These are phyloP conservation scores for Pleurotus giganteus DNA, from an alignment of 768 basidiomycete species.

Conservation along the genomic window DNA sequence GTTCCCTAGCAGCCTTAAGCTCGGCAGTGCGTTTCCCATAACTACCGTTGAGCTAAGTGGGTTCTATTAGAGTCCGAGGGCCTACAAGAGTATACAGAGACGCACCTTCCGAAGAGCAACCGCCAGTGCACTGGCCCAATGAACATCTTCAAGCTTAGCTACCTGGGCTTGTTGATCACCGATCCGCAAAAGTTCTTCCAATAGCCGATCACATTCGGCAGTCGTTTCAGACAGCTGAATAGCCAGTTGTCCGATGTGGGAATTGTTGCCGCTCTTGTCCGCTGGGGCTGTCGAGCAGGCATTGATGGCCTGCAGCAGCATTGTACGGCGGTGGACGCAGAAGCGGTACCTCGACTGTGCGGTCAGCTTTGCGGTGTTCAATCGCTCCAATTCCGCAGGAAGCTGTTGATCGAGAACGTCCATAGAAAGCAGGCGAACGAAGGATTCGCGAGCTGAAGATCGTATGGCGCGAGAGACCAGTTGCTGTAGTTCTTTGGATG, in stretches of 20 bases:
- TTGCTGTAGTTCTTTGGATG: constrained; percentile 59
- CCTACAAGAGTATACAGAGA: neutral
- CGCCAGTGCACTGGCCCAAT: constrained; percentile 74
- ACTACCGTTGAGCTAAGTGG: constrained; percentile 58
- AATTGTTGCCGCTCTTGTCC: constrained; percentile 33
- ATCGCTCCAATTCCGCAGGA: constrained; percentile 55
- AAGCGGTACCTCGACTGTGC: constrained; percentile 71
- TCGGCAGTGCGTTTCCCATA: constrained; percentile 66
- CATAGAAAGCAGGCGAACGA: constrained; percentile 65
- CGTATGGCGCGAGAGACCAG: constrained; percentile 74
- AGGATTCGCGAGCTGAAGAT: constrained; percentile 63
- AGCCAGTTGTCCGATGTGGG: constrained; percentile 41
- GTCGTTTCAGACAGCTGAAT: constrained; percentile 60
- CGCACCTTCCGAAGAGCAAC: constrained; percentile 71
- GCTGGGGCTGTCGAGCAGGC: constrained; percentile 40
- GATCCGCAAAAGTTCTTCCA: constrained; percentile 55
- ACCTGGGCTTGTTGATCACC: constrained; percentile 68
- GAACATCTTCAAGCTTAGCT: constrained; percentile 54
- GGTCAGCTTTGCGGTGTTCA: constrained; percentile 47
- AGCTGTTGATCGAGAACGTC: constrained; percentile 60
- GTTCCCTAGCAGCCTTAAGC: constrained; percentile 42
- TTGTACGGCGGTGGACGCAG: constrained; percentile 61
- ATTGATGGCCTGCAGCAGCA: constrained; percentile 69
- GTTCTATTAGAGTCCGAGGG: neutral
- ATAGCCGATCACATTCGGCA: constrained; percentile 53